Percentiles rank a stretch among this genome's conserved stretches.
phyloP scores from a whole-genome alignment of 768 basidiomycete species.

The Macrocybe gigantea region DNA sequence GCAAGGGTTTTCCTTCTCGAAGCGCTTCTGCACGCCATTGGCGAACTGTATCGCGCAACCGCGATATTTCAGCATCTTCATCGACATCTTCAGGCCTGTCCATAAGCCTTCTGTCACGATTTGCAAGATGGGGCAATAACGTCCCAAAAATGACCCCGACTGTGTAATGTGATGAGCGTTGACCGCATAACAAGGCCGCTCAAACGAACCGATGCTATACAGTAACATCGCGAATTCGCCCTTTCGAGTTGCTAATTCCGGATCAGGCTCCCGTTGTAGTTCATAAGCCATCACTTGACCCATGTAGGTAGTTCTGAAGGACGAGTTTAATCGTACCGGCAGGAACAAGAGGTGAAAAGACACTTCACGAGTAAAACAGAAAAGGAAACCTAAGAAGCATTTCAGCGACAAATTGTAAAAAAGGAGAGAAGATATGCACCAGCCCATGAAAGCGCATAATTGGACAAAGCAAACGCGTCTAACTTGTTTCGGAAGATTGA shows the following conservation, averaged over 20 bases:
- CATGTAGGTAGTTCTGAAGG: conserved; percentile 78
- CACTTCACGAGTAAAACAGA: conserved; percentile 74
- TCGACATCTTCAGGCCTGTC: conserved; percentile 66
- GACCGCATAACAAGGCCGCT: background rate
- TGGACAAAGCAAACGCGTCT: conserved; percentile 90
- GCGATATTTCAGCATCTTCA: conserved; percentile 67
- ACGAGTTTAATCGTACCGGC: background rate
- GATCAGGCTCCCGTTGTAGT: conserved; percentile 64
- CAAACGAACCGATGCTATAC: conserved; percentile 74
- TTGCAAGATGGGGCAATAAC: conserved; percentile 73
- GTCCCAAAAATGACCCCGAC: conserved; percentile 84
- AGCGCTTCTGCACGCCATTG: conserved; percentile 86
- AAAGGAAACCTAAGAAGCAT: conserved; percentile 77
- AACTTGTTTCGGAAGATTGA: conserved; percentile 77
- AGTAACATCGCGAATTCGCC: conserved; percentile 88
- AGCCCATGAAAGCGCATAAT: conserved; percentile 95
- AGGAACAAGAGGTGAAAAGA: conserved; percentile 14
- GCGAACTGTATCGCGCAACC: conserved; percentile 64
- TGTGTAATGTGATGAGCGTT: conserved; percentile 23
- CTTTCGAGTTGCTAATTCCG: conserved; percentile 76
- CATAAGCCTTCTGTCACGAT: conserved; percentile 76
- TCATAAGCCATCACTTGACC: conserved; percentile 92
- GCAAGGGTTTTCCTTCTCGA: conserved; percentile 64
- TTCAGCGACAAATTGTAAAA: background rate
- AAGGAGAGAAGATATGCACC: conserved; percentile 38